phyloP scores from a whole-genome alignment of 1,284 basidiomycete genomes.

The Bondarzewia mesenterica region DNA sequence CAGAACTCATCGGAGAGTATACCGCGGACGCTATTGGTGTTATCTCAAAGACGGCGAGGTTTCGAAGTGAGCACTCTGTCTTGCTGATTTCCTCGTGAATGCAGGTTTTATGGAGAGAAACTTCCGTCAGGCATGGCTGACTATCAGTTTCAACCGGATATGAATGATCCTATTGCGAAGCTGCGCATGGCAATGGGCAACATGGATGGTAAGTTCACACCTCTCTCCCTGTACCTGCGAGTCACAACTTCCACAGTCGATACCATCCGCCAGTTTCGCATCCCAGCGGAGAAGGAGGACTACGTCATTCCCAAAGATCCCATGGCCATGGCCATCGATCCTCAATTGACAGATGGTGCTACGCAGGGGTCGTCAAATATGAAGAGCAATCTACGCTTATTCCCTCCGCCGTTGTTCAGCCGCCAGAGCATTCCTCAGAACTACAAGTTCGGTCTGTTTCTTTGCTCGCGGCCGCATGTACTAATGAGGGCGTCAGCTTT shows the following conservation, averaged over 20 bases:
- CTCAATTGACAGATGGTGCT: slow-evolving; percentile 16
- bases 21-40: slow-evolving; percentile 71
- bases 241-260: too few species aligned
- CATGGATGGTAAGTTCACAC: slow-evolving; percentile 62
- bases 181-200: slow-evolving; percentile 66
- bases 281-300: slow-evolving; percentile 61
- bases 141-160: slow-evolving; percentile 77
- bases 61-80: slow-evolving; percentile 65
- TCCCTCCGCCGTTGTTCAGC: slow-evolving; percentile 82
- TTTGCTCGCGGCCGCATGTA: too few species aligned
- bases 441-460: slow-evolving; percentile 67
- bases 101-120: neutral
- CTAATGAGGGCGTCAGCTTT: slow-evolving; percentile 56
- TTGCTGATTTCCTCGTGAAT: too few species aligned
- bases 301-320: slow-evolving; percentile 32
- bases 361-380: slow-evolving; percentile 4
- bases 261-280: slow-evolving; percentile 56
- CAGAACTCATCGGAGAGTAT: slow-evolving; percentile 63
- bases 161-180: slow-evolving; percentile 59
- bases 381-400: slow-evolving; percentile 57
- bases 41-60: slow-evolving; percentile 77
- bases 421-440: slow-evolving; percentile 68
- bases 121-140: slow-evolving; percentile 74
- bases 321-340: slow-evolving; percentile 26
- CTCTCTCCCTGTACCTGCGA: too few species aligned